These are phyloP conservation scores for Mayamaea pseudoterrestris DNA, from an alignment of 108 stramenopile species.

Conservation along the genomic window DNA sequence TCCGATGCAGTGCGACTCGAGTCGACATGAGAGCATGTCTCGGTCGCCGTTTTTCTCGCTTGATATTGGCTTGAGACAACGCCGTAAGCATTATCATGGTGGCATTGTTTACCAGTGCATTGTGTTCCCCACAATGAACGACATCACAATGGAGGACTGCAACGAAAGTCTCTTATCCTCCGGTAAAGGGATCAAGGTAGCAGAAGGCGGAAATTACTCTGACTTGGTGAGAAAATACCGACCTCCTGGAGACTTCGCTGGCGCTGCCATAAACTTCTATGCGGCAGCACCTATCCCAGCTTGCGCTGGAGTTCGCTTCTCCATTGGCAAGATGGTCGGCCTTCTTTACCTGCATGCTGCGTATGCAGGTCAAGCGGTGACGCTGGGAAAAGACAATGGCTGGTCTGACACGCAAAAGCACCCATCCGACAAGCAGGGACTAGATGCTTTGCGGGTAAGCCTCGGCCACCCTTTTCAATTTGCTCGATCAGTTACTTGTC, in stretches of 20 bases:
- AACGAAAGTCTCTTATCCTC: slow-evolving; percentile 13
- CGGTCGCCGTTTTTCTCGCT: slow-evolving; percentile 49
- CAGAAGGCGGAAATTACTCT: slow-evolving; percentile 66
- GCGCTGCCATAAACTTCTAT: slow-evolving; percentile 28
- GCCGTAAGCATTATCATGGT: slow-evolving; percentile 46
- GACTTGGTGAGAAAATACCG: slow-evolving; percentile 42
- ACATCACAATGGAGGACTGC: slow-evolving; percentile 11
- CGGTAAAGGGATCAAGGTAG: slow-evolving; percentile 44
- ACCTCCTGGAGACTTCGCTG: slow-evolving; percentile 71
- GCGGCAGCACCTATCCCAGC: slow-evolving; percentile 55
- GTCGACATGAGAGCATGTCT: too few species aligned
- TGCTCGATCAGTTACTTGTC: slow-evolving; percentile 26
- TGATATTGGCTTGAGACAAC: slow-evolving; percentile 63
- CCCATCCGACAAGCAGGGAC: slow-evolving; percentile 11
- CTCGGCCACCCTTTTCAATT: slow-evolving; percentile 41
- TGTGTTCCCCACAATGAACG: slow-evolving; percentile 41
- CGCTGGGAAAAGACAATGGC: slow-evolving; percentile 15
- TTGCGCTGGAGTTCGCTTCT: slow-evolving; percentile 49
- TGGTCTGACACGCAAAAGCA: neutral
- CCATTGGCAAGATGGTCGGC: slow-evolving; percentile 52
- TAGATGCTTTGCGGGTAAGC: slow-evolving; percentile 33
- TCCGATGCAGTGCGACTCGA: neutral
- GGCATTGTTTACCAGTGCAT: slow-evolving; percentile 53
- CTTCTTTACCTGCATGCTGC: slow-evolving; percentile 39
- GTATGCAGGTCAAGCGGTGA: too few species aligned